Percentiles rank a stretch among this genome's conserved stretches.
Evolutionary conservation across 176 grass and related monocot species (phyloP).

Genomic region (Ananas comosus): DNA sequence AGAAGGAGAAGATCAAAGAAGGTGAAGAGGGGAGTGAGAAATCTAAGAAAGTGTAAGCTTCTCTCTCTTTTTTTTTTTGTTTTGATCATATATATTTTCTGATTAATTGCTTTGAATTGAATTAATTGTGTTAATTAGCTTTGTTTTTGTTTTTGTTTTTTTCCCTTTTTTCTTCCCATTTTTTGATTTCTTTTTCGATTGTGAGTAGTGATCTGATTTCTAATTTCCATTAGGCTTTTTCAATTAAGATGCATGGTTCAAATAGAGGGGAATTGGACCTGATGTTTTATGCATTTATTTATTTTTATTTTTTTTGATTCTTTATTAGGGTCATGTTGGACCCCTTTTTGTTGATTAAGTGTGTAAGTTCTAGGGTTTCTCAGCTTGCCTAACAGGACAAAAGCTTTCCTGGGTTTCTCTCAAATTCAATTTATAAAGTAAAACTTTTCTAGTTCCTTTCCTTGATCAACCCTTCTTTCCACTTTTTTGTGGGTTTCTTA

Average conservation of each 20-base stretch:
- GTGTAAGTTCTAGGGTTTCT: conserved; percentile 19
- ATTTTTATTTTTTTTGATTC: conserved; percentile 7
- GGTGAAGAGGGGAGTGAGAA: conserved; percentile 44
- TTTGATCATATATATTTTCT: not conserved
- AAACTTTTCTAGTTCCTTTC: conserved; percentile 18
- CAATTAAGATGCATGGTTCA: no score
- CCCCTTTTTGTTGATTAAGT: conserved; percentile 6
- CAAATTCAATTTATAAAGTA: conserved; percentile 3
- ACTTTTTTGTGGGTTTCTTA: conserved; percentile 4
- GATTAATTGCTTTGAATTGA: not conserved
- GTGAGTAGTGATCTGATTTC: not conserved
- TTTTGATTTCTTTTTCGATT: not conserved
- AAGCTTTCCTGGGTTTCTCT: conserved; percentile 24
- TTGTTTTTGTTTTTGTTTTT: not conserved
- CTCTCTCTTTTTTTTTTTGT: conserved; percentile 9
- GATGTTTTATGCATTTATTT: conserved; percentile 5
- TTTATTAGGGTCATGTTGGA: conserved; percentile 1
- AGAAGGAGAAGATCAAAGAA: conserved; percentile 22
- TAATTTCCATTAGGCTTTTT: not conserved
- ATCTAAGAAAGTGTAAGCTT: conserved; percentile 68
- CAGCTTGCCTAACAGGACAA: conserved; percentile 24
- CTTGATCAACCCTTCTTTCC: conserved; percentile 1
- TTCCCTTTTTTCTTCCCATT: not conserved
- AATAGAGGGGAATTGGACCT: conserved; percentile 10
- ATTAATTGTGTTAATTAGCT: conserved; percentile 31